Evolutionary conservation across 1,284 basidiomycete species (phyloP).

Genomic region (Cryptococcus wingfieldii): DNA sequence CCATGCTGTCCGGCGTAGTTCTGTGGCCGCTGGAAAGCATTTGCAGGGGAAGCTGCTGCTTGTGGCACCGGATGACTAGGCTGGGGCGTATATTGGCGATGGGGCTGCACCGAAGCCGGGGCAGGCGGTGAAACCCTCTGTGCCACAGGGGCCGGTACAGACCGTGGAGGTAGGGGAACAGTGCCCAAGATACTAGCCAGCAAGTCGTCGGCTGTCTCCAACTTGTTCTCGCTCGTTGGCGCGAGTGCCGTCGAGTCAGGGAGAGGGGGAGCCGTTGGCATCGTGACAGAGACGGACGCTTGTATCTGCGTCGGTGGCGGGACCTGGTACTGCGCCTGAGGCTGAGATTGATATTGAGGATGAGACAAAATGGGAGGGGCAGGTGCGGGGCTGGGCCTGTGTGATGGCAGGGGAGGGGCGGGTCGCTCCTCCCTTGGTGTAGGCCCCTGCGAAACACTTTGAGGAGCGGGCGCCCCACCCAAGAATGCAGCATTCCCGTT

Average conservation of each 20-base stretch:
- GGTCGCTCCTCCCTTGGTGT: too few species aligned
- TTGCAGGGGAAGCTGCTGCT: background rate
- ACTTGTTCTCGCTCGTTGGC: conserved; percentile 2
- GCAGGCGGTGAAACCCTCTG: background rate
- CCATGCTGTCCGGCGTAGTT: background rate
- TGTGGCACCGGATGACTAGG: background rate
- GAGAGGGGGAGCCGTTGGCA: background rate
- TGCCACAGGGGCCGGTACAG: background rate
- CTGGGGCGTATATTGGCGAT: background rate
- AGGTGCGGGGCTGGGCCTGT: background rate
- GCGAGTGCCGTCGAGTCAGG: background rate
- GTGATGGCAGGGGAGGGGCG: too few species aligned
- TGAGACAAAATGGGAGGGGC: background rate
- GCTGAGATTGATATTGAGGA: too few species aligned
- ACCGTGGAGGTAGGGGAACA: conserved; percentile 1
- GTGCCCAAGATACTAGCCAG: conserved; percentile 36
- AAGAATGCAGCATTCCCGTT: too few species aligned
- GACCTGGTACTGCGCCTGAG: too few species aligned
- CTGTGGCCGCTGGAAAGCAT: background rate
- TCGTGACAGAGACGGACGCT: background rate
- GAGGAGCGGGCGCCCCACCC: too few species aligned
- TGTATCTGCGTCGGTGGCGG: background rate
- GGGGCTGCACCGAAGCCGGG: background rate
- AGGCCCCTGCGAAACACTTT: too few species aligned
- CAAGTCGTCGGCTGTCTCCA: conserved; percentile 42